Percentiles rank a stretch among this genome's conserved stretches.
These are phyloP conservation scores for Penicillium sp. DNA, from an alignment of 2,329 filamentous ascomycete genomes.

Conservation along the genomic window DNA sequence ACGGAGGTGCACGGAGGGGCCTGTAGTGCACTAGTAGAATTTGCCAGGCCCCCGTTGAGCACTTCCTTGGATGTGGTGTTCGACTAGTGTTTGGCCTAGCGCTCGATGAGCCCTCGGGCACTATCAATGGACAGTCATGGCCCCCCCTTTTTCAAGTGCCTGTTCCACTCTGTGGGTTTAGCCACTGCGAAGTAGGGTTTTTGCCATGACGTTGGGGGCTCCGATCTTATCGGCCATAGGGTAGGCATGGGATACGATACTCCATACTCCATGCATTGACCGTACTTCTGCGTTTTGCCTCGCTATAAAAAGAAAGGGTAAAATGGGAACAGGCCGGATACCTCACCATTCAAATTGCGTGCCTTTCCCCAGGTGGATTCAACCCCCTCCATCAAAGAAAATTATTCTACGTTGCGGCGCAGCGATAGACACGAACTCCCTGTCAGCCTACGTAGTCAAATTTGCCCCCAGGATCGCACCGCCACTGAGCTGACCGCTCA, in stretches of 20 bases:
- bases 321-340: background rate
- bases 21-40: background rate
- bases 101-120: background rate
- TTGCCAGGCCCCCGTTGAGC: background rate
- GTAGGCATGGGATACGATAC: background rate
- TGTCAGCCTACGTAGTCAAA: constrained; percentile 6
- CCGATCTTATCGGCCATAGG: background rate
- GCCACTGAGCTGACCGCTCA: background rate
- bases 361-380: background rate
- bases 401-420: background rate
- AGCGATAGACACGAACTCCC: background rate
- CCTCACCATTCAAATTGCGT: background rate
- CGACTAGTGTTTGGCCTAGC: constrained; percentile 4
- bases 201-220: constrained; percentile 13
- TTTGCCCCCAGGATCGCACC: constrained; percentile 5
- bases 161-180: background rate
- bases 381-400: background rate
- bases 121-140: background rate
- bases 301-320: background rate
- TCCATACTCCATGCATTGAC: background rate
- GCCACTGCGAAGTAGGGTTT: background rate
- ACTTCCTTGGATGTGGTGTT: background rate
- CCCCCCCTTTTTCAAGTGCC: background rate
- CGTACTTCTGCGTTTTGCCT: constrained; percentile 1
- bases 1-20: background rate